Evolutionary conservation across 768 basidiomycete genomes (phyloP).

Genomic region (Paxillus involutus): DNA sequence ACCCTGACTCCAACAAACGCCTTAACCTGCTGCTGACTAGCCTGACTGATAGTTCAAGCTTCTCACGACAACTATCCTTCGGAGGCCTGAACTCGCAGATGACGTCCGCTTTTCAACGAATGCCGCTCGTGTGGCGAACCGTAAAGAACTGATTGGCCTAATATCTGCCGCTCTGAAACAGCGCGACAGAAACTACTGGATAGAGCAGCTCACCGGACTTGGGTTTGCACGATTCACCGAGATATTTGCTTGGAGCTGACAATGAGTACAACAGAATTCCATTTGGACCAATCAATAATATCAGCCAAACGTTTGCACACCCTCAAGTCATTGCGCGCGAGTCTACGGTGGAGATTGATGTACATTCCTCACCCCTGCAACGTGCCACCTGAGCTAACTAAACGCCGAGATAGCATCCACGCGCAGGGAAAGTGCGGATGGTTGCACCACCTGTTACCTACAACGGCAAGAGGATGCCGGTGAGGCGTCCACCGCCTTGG

Average conservation of each 20-base stretch:
- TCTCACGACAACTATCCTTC: slow-evolving; percentile 63
- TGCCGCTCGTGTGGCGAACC: slow-evolving; percentile 70
- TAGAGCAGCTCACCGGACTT: slow-evolving; percentile 68
- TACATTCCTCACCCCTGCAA: slow-evolving; percentile 42
- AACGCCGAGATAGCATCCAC: slow-evolving; percentile 53
- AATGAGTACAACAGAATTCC: slow-evolving; percentile 53
- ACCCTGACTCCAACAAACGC: not conserved
- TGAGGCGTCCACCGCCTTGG: slow-evolving; percentile 81
- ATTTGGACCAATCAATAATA: slow-evolving; percentile 91
- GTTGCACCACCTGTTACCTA: slow-evolving; percentile 82
- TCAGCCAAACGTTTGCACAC: slow-evolving; percentile 86
- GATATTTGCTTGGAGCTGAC: slow-evolving; percentile 9
- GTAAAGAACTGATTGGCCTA: slow-evolving; percentile 63
- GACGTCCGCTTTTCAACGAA: slow-evolving; percentile 75
- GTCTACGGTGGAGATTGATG: slow-evolving; percentile 76
- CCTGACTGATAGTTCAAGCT: slow-evolving; percentile 57
- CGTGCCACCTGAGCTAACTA: slow-evolving; percentile 12
- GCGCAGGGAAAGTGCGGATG: slow-evolving; percentile 75
- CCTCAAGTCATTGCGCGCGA: slow-evolving; percentile 79
- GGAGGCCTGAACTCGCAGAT: slow-evolving; percentile 53
- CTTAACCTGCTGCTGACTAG: slow-evolving; percentile 10
- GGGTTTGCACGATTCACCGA: slow-evolving; percentile 52
- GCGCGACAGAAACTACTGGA: slow-evolving; percentile 70
- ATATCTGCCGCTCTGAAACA: slow-evolving; percentile 63
- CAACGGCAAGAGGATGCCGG: slow-evolving; percentile 75